A percentile compares a stretch with the other conserved stretches of the same genome.
Evolutionary conservation across 2,329 filamentous ascomycete species (phyloP).

Genomic region (Bretziella fagacearum): DNA sequence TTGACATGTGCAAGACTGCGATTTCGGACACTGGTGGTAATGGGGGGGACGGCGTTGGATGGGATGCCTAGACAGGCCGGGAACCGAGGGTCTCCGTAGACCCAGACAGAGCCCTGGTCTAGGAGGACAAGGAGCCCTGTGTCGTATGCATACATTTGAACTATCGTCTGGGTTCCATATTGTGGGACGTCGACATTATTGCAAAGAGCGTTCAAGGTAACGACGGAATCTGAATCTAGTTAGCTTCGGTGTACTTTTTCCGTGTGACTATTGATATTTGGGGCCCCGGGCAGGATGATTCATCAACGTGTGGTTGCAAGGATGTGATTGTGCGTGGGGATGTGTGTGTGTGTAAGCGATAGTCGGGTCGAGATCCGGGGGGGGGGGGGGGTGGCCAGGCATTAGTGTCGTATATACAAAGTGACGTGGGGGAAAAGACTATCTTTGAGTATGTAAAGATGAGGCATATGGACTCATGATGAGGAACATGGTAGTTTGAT

Average conservation of each 20-base stretch:
- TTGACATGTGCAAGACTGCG: neutral
- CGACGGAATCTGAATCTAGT: neutral
- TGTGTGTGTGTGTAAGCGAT: neutral
- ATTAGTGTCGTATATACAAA: neutral
- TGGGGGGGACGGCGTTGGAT: neutral
- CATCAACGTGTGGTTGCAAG: neutral
- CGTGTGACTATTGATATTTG: too few relatives aligned
- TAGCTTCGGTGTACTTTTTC: too few relatives aligned
- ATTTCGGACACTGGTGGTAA: neutral
- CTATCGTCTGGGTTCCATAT: slow-evolving; percentile 16
- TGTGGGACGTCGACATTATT: neutral
- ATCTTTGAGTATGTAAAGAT: too few relatives aligned
- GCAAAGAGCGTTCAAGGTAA: neutral
- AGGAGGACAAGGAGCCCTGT: slow-evolving; percentile 33
- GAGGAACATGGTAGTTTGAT: neutral
- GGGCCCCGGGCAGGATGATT: too few relatives aligned
- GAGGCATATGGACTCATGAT: neutral
- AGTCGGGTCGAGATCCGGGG: neutral
- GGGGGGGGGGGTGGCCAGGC: neutral
- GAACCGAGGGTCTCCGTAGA: slow-evolving; percentile 43
- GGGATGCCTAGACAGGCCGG: slow-evolving; percentile 28
- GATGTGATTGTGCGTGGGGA: neutral
- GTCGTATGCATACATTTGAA: slow-evolving; percentile 31
- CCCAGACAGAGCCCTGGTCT: slow-evolving; percentile 29
- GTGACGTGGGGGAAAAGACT: neutral